Evolutionary conservation across 108 stramenopile genomes (phyloP).

Genomic region (Ochromonas danica): DNA sequence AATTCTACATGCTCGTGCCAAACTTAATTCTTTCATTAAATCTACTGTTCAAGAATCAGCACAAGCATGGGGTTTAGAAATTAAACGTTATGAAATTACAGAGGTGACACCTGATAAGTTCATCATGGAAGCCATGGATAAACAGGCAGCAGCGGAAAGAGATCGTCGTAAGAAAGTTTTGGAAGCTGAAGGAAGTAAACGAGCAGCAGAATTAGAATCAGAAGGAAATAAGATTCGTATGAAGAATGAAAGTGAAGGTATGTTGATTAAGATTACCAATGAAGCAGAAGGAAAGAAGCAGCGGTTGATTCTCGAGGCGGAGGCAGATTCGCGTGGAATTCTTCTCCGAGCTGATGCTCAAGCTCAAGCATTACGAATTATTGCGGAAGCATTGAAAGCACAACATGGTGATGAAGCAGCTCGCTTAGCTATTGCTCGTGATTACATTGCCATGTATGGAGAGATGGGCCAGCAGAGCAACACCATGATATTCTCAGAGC

Average conservation of each 20-base stretch:
- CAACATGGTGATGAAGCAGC: constrained; percentile 76
- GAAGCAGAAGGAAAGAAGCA: constrained; percentile 84
- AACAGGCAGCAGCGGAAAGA: constrained; percentile 94
- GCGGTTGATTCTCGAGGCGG: constrained; percentile 74
- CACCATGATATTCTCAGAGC: constrained; percentile 93
- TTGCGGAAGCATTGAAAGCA: constrained; percentile 81
- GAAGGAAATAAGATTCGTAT: constrained; percentile 93
- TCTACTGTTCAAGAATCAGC: constrained; percentile 85
- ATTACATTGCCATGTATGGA: constrained; percentile 93
- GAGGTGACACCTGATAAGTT: constrained; percentile 92
- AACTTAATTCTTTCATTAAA: constrained; percentile 82
- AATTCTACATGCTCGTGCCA: constrained; percentile 87
- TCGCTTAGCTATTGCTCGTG: constrained; percentile 72
- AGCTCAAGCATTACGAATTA: constrained; percentile 76
- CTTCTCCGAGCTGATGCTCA: constrained; percentile 42
- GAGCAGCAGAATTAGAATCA: constrained; percentile 75
- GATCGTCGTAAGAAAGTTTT: constrained; percentile 87
- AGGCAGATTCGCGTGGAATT: constrained; percentile 51
- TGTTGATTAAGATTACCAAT: constrained; percentile 79
- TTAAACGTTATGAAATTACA: constrained; percentile 88
- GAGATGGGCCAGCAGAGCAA: constrained; percentile 90
- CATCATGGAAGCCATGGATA: constrained; percentile 95
- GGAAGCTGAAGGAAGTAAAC: constrained; percentile 90
- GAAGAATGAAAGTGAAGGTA: constrained; percentile 93
- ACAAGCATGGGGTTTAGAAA: constrained; percentile 90